Evolutionary conservation across 139 green algal genomes (phyloP).

Genomic region (Chlorokybus atmophyticus): DNA sequence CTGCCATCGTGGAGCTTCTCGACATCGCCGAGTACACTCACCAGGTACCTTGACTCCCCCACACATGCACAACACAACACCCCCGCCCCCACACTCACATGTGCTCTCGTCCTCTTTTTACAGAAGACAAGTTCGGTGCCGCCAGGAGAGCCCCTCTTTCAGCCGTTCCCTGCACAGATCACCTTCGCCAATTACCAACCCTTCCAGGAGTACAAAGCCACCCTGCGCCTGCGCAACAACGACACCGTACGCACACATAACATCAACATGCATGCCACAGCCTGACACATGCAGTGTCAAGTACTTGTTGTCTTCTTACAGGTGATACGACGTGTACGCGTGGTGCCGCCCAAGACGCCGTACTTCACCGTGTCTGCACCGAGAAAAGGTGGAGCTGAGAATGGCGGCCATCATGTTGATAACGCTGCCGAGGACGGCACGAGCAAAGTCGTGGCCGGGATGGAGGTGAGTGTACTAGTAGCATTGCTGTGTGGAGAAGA

Average conservation of each 20-base stretch:
- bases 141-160: conserved; percentile 59
- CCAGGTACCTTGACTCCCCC: conserved; percentile 35
- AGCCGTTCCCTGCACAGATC: conserved; percentile 55
- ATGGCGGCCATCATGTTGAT: too few relatives aligned
- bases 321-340: conserved; percentile 47
- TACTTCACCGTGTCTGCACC: conserved; percentile 26
- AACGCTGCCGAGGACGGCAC: conserved; percentile 3
- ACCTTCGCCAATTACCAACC: conserved; percentile 47
- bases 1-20: conserved; percentile 53
- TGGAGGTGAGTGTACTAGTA: conserved; percentile 50
- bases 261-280: background rate
- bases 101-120: background rate
- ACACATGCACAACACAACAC: too few relatives aligned
- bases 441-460: conserved; percentile 57
- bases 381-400: conserved; percentile 1
- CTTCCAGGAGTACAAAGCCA: conserved; percentile 43
- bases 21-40: conserved; percentile 54
- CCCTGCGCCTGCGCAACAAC: conserved; percentile 60
- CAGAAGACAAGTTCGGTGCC: conserved; percentile 22
- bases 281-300: background rate
- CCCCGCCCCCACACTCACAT: too few relatives aligned
- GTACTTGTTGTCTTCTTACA: conserved; percentile 15
- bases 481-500: too few relatives aligned
- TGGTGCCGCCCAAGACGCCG: conserved; percentile 12
- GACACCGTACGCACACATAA: conserved; percentile 38